Evolutionary conservation across 192 early-diverging fungal genomes (phyloP).

Genomic region (Coemansia sp.): DNA sequence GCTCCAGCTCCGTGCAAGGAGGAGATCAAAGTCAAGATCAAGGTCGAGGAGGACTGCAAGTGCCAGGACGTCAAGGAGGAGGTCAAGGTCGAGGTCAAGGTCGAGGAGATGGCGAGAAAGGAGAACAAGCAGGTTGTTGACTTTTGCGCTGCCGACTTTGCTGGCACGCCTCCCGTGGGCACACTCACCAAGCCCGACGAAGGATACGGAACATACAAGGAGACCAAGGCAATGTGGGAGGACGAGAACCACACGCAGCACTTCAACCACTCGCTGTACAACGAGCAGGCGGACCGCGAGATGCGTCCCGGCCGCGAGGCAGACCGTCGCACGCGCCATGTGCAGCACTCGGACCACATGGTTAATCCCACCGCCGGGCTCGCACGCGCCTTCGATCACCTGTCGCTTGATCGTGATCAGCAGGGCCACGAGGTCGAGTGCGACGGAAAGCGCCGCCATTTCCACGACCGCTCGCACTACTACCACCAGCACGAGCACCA

Average conservation of each 20-base stretch:
- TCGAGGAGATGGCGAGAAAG: constrained; percentile 45
- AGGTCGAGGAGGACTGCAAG: constrained; percentile 44
- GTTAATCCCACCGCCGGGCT: constrained; percentile 50
- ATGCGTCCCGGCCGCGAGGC: constrained; percentile 34
- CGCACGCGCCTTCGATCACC: constrained; percentile 55
- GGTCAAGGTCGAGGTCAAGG: constrained; percentile 47
- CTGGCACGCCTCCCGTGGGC: constrained; percentile 47
- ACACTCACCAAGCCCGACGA: constrained; percentile 55
- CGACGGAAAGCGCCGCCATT: constrained; percentile 52
- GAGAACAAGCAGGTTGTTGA: constrained; percentile 43
- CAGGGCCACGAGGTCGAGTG: constrained; percentile 55
- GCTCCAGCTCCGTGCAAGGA: constrained; percentile 27
- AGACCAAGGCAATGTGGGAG: constrained; percentile 57
- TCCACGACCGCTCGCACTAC: constrained; percentile 57
- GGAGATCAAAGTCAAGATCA: constrained; percentile 48
- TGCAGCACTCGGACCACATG: constrained; percentile 58
- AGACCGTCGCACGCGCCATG: constrained; percentile 52
- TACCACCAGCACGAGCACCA: constrained; percentile 61
- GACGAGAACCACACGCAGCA: constrained; percentile 58
- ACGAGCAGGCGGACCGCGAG: constrained; percentile 58
- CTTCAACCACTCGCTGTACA: constrained; percentile 59
- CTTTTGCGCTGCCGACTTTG: constrained; percentile 48
- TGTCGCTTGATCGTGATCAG: constrained; percentile 55
- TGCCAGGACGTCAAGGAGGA: constrained; percentile 44
- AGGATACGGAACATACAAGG: constrained; percentile 59